Evolutionary conservation across 2,329 filamentous ascomycete species (phyloP).

Genomic region (Fusarium newnesense): DNA sequence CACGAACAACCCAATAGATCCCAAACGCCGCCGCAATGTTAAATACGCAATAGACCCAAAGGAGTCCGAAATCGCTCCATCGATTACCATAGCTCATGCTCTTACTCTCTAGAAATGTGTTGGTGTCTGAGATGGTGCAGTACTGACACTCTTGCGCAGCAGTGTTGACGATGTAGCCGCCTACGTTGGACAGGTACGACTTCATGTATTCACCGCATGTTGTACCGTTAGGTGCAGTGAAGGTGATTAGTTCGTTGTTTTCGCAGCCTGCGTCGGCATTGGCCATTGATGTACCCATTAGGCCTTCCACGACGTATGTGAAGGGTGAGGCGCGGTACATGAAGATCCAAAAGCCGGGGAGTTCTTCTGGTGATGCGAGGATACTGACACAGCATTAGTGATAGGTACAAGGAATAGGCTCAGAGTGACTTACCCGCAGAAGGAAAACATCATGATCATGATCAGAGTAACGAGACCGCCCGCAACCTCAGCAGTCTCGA

Average conservation of each 20-base stretch:
- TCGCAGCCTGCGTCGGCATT: conserved; percentile 70
- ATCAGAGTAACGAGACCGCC: conserved; percentile 72
- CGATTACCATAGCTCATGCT: conserved; percentile 59
- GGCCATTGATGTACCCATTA: conserved; percentile 72
- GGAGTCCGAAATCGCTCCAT: conserved; percentile 67
- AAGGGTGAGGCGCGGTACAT: conserved; percentile 80
- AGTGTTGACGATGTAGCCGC: conserved; percentile 56
- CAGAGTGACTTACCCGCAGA: conserved; percentile 67
- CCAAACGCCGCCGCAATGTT: conserved; percentile 61
- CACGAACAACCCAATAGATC: conserved; percentile 59
- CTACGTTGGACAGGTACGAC: conserved; percentile 55
- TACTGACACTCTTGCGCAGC: conserved; percentile 55
- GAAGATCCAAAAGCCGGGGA: conserved; percentile 83
- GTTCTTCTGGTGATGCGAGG: conserved; percentile 65
- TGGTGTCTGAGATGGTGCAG: conserved; percentile 53
- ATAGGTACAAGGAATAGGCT: accelerated
- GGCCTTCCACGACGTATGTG: conserved; percentile 76
- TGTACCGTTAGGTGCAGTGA: conserved; percentile 64
- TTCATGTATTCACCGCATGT: conserved; percentile 68
- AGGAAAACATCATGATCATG: conserved; percentile 72
- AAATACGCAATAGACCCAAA: conserved; percentile 64
- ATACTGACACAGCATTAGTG: conserved; percentile 55
- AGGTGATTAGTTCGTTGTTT: conserved; percentile 69
- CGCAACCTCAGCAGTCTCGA: conserved; percentile 70
- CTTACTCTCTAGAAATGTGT: conserved; percentile 52